Evolutionary conservation across 371 early-diverging fungal species (phyloP).

Genomic region (Haplosporangium sp.): DNA sequence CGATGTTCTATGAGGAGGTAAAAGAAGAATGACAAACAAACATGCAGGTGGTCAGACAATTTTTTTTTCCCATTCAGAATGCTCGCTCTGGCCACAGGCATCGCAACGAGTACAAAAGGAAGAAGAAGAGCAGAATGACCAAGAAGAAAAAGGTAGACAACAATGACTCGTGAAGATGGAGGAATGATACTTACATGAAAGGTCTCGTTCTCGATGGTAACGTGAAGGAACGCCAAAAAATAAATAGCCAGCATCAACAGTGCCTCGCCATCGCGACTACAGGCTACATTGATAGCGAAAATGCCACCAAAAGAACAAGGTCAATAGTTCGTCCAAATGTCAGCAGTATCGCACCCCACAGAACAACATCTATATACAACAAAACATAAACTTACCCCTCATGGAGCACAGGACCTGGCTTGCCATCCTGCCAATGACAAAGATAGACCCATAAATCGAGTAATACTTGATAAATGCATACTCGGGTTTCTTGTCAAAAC

Average conservation of each 20-base stretch:
- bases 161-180: too few relatives aligned
- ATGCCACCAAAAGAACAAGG: too few relatives aligned
- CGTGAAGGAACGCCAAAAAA: slow-evolving; percentile 54
- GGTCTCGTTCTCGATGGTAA: slow-evolving; percentile 49
- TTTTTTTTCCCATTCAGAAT: background rate
- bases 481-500: slow-evolving; percentile 53
- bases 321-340: background rate
- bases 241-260: slow-evolving; percentile 52
- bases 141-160: background rate
- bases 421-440: slow-evolving; percentile 48
- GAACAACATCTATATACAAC: background rate
- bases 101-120: too few relatives aligned
- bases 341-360: background rate
- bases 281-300: slow-evolving; percentile 13
- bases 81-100: too few relatives aligned
- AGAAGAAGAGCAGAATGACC: too few relatives aligned
- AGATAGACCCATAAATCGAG: slow-evolving; percentile 52
- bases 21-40: background rate
- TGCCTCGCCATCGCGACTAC: slow-evolving; percentile 49
- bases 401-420: slow-evolving; percentile 47
- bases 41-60: too few relatives aligned
- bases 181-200: slow-evolving; percentile 40
- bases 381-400: slow-evolving; percentile 19
- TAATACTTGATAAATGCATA: slow-evolving; percentile 53
- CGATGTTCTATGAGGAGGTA: slow-evolving; percentile 31